Percentiles rank a stretch among this genome's conserved stretches.
Conservation (phyloP, 768 basidiomycete species). For the Termitomyces sp. region DNA sequence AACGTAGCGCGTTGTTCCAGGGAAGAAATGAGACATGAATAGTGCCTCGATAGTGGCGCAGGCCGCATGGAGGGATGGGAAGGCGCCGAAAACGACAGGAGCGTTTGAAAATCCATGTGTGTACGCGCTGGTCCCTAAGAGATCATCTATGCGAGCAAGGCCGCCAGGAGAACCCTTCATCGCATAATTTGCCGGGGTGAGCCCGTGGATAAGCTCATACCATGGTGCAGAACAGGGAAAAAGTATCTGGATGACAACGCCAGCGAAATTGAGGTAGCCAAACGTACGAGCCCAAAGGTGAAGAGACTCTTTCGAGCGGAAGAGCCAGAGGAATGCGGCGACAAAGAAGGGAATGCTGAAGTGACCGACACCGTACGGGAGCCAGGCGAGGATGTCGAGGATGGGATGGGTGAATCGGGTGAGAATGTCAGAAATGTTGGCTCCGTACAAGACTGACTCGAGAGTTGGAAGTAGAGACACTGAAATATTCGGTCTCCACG, state of each 20-base stretch:
- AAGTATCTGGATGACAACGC: constrained; percentile 84
- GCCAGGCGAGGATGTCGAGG: constrained; percentile 92
- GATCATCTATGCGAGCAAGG: constrained; percentile 84
- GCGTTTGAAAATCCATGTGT: constrained; percentile 79
- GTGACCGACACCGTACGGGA: constrained; percentile 95
- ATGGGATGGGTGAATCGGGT: constrained; percentile 91
- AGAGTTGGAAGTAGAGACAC: constrained; percentile 93
- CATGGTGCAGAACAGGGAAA: constrained; percentile 94
- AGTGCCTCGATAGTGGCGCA: constrained; percentile 90
- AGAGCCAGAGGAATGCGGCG: constrained; percentile 84
- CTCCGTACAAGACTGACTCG: constrained; percentile 93
- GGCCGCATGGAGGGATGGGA: constrained; percentile 90
- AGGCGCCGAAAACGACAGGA: constrained; percentile 95
- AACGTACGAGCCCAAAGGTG: constrained; percentile 85
- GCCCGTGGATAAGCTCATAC: constrained; percentile 97
- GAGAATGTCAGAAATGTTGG: constrained; percentile 96
- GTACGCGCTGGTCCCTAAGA: constrained; percentile 78
- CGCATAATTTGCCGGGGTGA: constrained; percentile 90
- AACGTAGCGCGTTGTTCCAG: constrained; percentile 57
- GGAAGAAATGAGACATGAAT: constrained; percentile 95
- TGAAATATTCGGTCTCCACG: constrained; percentile 77
- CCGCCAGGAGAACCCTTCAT: constrained; percentile 95
- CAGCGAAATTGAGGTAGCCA: constrained; percentile 89
- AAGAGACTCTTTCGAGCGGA: constrained; percentile 76
- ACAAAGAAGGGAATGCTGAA: constrained; percentile 86